Base-by-base conservation (phyloP, 805 yeast species). In the Saturnispora gosingensis region DNA sequence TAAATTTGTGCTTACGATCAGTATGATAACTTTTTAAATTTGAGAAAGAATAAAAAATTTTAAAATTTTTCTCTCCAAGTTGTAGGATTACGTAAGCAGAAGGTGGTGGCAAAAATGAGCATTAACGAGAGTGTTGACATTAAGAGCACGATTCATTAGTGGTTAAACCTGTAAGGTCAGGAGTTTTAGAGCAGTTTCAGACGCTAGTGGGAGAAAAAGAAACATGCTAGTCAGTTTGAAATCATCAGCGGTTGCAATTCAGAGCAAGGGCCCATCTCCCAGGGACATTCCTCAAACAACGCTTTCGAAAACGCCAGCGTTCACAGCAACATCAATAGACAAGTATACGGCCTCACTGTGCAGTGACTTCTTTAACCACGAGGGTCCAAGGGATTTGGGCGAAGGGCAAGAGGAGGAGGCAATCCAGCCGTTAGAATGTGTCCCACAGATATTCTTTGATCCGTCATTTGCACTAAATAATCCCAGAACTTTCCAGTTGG, bases 281-380 rank as follows among this genome's bases (percentile, higher is more conserved):
- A 74, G 76, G 47, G 98, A 93, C 61, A 91, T 91, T 10, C 96
- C 97, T 0, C 88, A 83, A 24, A 83, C 88, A 10, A 80, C 76
- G 46, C 70, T 91, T 39, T 70, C 83, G 3, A 78, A 77, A 32
- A 63, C 82, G 4, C 71, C 71, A 20, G 72, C 70, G 47, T 72
- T 76, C 6, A 66, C 75, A 53, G 68, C 72, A 40, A 62, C 68
- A 1, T 70, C 67, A 24, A 69, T 83, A 43, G 68, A 65, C 16
- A 58, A 66, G 2, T 83, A 82, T 56, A 56, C 78, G 11, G 59
- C 57, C 15, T 68, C 70, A 3, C 67, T 82, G 3, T 66, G 71
- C 20, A 61, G 64, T 3, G 80, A 77, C 42, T 80, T 72, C 56
- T 70, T 67, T 13, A 65, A 67, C 42, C 78, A 75, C 59, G 69